Conservation (phyloP, 495 filamentous ascomycete genomes). For the Pseudomonodictys pantanalensis region DNA sequence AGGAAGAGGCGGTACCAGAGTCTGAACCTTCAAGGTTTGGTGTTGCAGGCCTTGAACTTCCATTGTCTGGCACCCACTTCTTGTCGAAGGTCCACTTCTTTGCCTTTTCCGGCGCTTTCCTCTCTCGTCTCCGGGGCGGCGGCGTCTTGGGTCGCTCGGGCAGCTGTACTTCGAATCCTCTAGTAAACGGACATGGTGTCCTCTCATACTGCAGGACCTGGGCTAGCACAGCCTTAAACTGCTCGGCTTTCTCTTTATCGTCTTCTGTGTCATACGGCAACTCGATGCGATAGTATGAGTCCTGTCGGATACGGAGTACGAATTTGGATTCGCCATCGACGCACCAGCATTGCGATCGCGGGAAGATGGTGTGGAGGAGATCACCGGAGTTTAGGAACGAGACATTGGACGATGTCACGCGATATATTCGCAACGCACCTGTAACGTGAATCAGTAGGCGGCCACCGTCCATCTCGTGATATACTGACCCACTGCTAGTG, state of each 20-base stretch:
- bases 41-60: constrained; percentile 8
- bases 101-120: constrained; percentile 47
- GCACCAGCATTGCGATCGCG: constrained; percentile 89
- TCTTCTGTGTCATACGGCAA: constrained; percentile 61
- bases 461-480: not conserved
- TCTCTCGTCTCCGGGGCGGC: constrained; percentile 65
- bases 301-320: constrained; percentile 71
- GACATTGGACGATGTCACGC: constrained; percentile 67
- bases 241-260: constrained; percentile 57
- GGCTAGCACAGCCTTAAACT: constrained; percentile 66
- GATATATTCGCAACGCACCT: constrained; percentile 78
- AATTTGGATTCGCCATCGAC: constrained; percentile 82
- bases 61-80: constrained; percentile 43
- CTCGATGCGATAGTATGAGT: constrained; percentile 87
- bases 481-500: constrained; percentile 67
- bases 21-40: constrained; percentile 19
- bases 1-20: constrained; percentile 12
- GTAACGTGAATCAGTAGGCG: constrained; percentile 1
- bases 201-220: constrained; percentile 79
- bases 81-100: constrained; percentile 55
- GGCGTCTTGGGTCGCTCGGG: constrained; percentile 67
- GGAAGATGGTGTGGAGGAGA: constrained; percentile 77
- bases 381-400: constrained; percentile 81
- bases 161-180: constrained; percentile 70
- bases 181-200: constrained; percentile 79